Evolutionary conservation across 2,329 filamentous ascomycete species (phyloP).

Genomic region (Coniosporium tulheliwenetii): DNA sequence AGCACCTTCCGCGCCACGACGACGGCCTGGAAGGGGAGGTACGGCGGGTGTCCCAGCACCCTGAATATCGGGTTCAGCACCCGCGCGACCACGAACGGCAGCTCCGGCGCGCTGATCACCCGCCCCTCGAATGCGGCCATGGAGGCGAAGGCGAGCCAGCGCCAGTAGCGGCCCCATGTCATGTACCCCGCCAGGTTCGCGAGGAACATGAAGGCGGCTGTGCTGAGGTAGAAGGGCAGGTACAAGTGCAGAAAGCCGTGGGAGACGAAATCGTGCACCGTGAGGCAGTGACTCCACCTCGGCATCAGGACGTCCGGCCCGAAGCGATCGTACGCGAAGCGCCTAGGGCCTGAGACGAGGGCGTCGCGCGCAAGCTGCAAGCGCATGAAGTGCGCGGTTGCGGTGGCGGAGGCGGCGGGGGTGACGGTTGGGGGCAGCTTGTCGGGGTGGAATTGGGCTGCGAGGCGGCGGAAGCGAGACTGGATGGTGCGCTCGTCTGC

Average conservation of each 20-base stretch:
- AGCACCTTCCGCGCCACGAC: constrained; percentile 58
- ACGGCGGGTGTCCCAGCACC: constrained; percentile 37
- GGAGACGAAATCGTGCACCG: constrained; percentile 56
- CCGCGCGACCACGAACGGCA: constrained; percentile 25
- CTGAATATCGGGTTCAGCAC: constrained; percentile 32
- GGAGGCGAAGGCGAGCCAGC: constrained; percentile 34
- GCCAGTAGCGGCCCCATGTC: constrained; percentile 45
- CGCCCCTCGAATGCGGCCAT: constrained; percentile 42
- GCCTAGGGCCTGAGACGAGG: constrained; percentile 56
- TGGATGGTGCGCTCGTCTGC: constrained; percentile 67
- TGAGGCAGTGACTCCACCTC: constrained; percentile 49
- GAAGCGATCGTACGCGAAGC: constrained; percentile 84
- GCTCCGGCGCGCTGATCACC: constrained; percentile 36
- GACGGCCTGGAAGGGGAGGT: constrained; percentile 76
- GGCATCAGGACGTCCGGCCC: constrained; percentile 48
- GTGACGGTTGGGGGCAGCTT: constrained; percentile 38
- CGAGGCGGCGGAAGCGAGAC: constrained; percentile 66
- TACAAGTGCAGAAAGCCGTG: constrained; percentile 46
- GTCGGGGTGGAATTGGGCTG: constrained; percentile 63
- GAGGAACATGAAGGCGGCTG: constrained; percentile 42
- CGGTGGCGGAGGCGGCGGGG: constrained; percentile 17
- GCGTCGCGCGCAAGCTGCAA: constrained; percentile 75
- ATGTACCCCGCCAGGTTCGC: constrained; percentile 52
- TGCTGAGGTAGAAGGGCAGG: constrained; percentile 42
- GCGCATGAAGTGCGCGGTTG: constrained; percentile 54